These are phyloP conservation scores for Amaranthus tricolor DNA, from an alignment of 179 eudicot species.

Conservation along the genomic window DNA sequence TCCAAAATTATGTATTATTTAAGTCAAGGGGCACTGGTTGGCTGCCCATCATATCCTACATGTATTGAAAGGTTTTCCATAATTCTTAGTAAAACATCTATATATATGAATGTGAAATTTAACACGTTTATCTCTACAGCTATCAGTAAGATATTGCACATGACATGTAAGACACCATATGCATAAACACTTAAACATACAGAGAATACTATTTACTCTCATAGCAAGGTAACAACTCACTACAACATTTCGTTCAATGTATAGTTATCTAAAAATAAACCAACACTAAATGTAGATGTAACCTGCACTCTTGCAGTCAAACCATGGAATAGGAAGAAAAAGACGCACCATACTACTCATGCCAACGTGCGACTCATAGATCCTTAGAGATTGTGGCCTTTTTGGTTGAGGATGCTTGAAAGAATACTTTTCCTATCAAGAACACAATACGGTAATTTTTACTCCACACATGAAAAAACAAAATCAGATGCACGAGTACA, in stretches of 20 bases:
- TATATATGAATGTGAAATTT: too few species aligned
- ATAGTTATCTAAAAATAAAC: neutral
- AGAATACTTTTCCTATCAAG: constrained; percentile 70
- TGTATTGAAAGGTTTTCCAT: too few species aligned
- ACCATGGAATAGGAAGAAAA: constrained; percentile 22
- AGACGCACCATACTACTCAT: constrained; percentile 93
- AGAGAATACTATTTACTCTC: neutral
- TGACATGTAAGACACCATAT: neutral
- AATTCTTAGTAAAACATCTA: too few species aligned
- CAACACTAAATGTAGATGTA: neutral
- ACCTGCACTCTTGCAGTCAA: constrained; percentile 19
- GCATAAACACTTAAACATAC: neutral
- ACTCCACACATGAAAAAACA: constrained; percentile 9
- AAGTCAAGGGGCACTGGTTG: too few species aligned
- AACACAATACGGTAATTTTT: constrained; percentile 18
- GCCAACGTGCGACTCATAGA: constrained; percentile 93
- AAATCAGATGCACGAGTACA: neutral
- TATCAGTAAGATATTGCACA: too few species aligned
- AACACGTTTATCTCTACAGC: too few species aligned
- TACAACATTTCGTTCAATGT: too few species aligned
- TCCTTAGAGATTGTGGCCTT: constrained; percentile 89
- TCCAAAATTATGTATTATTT: too few species aligned
- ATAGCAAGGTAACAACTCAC: constrained; percentile 1
- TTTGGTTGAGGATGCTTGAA: constrained; percentile 88
- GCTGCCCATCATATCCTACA: too few species aligned